Evolutionary conservation across 2,329 filamentous ascomycete species (phyloP).

Genomic region (Lizonia empirigonia): DNA sequence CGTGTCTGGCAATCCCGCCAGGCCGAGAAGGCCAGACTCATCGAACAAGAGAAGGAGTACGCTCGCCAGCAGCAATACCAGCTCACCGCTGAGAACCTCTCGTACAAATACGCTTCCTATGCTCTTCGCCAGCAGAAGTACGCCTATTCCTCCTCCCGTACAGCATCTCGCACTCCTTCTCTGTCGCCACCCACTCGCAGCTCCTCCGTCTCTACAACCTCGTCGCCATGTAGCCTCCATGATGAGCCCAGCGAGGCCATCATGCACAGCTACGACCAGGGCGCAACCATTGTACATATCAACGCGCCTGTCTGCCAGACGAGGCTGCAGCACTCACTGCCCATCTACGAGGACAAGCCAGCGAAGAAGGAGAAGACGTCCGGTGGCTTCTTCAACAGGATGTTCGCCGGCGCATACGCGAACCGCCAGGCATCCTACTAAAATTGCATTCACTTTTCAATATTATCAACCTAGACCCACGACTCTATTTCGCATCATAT

Average conservation of each 20-base stretch:
- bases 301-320: slow-evolving; percentile 12
- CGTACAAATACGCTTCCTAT: slow-evolving; percentile 44
- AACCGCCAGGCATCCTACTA: slow-evolving; percentile 40
- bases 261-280: slow-evolving; percentile 50
- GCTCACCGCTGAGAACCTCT: slow-evolving; percentile 41
- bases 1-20: slow-evolving; percentile 63
- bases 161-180: slow-evolving; percentile 55
- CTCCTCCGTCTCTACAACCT: slow-evolving; percentile 43
- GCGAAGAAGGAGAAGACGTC: slow-evolving; percentile 49
- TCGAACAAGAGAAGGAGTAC: slow-evolving; percentile 50
- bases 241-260: slow-evolving; percentile 36
- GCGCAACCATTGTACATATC: slow-evolving; percentile 54
- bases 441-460: slow-evolving; percentile 35
- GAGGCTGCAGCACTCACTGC: slow-evolving; percentile 39
- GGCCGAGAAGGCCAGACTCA: slow-evolving; percentile 59
- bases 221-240: slow-evolving; percentile 44
- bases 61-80: slow-evolving; percentile 45
- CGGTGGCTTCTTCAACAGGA: slow-evolving; percentile 47
- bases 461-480: slow-evolving; percentile 30
- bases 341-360: slow-evolving; percentile 48
- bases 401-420: slow-evolving; percentile 41
- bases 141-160: slow-evolving; percentile 41
- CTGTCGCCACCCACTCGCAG: slow-evolving; percentile 55
- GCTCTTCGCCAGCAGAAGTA: slow-evolving; percentile 16
- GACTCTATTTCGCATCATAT: slow-evolving; percentile 27